These are phyloP conservation scores for Pyrenophora tritici-repentis DNA, from an alignment of 2,329 filamentous ascomycete genomes.

Conservation along the genomic window DNA sequence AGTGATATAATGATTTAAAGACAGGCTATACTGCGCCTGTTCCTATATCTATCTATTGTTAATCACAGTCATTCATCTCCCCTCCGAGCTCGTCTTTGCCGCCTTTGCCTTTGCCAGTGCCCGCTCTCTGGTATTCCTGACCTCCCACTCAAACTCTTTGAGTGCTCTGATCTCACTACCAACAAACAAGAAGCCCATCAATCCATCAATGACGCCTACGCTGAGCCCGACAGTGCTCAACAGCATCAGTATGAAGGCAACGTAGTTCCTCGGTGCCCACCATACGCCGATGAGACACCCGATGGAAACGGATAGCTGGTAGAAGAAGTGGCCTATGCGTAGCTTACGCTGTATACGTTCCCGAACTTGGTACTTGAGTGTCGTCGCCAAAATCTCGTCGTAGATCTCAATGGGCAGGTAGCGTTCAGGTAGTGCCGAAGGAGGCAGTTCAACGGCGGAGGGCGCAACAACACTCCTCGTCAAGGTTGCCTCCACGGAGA, in stretches of 20 bases:
- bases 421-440: constrained; percentile 26
- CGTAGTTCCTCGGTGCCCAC: constrained; percentile 78
- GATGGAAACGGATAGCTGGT: constrained; percentile 68
- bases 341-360: constrained; percentile 73
- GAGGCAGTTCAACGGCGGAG: constrained; percentile 15
- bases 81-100: constrained; percentile 4
- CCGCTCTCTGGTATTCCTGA: constrained; percentile 51
- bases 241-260: constrained; percentile 79
- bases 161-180: constrained; percentile 80
- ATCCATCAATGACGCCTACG: constrained; percentile 78
- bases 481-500: constrained; percentile 84
- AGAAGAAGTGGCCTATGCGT: constrained; percentile 75
- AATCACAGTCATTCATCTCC: constrained; percentile 2
- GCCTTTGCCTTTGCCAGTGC: constrained; percentile 23
- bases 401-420: constrained; percentile 60
- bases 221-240: constrained; percentile 77
- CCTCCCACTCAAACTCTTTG: constrained; percentile 93
- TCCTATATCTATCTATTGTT: neutral
- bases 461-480: constrained; percentile 24
- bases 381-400: constrained; percentile 74
- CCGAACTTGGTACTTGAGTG: constrained; percentile 69
- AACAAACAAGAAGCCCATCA: constrained; percentile 87
- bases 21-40: no score
- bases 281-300: constrained; percentile 81
- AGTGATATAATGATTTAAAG: no score